Conservation (phyloP, 2,329 filamentous ascomycete genomes). For the Diaporthe longicolla region DNA sequence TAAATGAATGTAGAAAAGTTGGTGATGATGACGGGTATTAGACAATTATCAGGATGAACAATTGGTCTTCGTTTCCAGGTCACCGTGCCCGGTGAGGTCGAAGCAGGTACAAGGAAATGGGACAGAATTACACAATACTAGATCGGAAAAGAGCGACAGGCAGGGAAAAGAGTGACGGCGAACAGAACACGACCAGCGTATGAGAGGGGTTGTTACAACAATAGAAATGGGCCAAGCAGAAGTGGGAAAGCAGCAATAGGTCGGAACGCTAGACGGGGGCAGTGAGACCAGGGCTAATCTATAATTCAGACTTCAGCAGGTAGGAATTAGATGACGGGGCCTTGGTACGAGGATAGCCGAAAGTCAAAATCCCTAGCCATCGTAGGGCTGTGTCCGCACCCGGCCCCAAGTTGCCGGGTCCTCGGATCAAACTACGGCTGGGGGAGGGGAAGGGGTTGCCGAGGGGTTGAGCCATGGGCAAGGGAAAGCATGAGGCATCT, state of each 20-base stretch:
- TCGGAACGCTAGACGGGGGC: not conserved
- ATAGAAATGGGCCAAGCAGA: conserved; percentile 25
- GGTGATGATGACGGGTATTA: conserved; percentile 17
- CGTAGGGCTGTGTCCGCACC: conserved; percentile 21
- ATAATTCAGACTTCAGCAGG: conserved; percentile 28
- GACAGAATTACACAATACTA: conserved; percentile 10
- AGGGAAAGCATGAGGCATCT: conserved; percentile 1
- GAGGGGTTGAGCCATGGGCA: conserved; percentile 15
- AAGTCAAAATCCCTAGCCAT: conserved; percentile 5
- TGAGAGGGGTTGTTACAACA: conserved; percentile 19
- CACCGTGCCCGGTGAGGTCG: conserved; percentile 24
- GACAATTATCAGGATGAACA: conserved; percentile 18
- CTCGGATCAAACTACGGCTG: conserved; percentile 29
- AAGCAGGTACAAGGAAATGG: not conserved
- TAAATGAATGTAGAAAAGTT: not conserved
- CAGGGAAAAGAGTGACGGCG: conserved; percentile 23
- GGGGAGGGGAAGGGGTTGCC: conserved; percentile 13
- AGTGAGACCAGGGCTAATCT: conserved; percentile 23
- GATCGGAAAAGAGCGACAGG: not conserved
- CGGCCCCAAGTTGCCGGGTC: conserved; percentile 19
- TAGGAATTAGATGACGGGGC: conserved; percentile 30
- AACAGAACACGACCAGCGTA: conserved; percentile 30
- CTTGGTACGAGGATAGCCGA: conserved; percentile 4
- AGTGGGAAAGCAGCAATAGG: conserved; percentile 13
- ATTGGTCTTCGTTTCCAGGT: conserved; percentile 13